These are phyloP conservation scores for Talaromyces islandicus DNA, from an alignment of 2,329 filamentous ascomycete genomes.

Conservation along the genomic window DNA sequence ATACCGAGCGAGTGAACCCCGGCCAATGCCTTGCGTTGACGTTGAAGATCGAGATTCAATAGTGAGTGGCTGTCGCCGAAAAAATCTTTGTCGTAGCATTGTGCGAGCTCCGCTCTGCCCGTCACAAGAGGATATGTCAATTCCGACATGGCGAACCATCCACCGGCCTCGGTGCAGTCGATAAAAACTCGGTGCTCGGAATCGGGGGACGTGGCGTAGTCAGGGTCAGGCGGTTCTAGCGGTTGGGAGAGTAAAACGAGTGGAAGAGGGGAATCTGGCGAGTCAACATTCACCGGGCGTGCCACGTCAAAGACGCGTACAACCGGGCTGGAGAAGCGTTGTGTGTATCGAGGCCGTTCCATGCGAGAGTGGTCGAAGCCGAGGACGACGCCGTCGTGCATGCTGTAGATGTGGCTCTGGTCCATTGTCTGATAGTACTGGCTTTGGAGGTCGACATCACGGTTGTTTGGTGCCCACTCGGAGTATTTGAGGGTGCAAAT, in stretches of 20 bases:
- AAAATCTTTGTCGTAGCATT: conserved; percentile 51
- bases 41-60: conserved; percentile 33
- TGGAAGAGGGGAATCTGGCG: conserved; percentile 57
- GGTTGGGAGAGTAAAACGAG: conserved; percentile 85
- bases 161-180: conserved; percentile 77
- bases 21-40: conserved; percentile 58
- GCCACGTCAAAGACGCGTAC: conserved; percentile 85
- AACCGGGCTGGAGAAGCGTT: conserved; percentile 69
- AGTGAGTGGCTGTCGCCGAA: conserved; percentile 31
- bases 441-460: conserved; percentile 76
- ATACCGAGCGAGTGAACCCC: conserved; percentile 63
- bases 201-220: conserved; percentile 27
- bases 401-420: conserved; percentile 80
- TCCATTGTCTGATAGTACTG: conserved; percentile 79
- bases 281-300: conserved; percentile 61
- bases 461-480: conserved; percentile 91
- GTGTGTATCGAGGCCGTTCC: conserved; percentile 56
- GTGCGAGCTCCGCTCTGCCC: conserved; percentile 55
- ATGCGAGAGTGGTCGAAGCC: conserved; percentile 64
- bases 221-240: conserved; percentile 51
- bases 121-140: conserved; percentile 78
- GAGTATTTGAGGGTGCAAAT: conserved; percentile 89
- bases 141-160: conserved; percentile 93
- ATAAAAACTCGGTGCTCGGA: conserved; percentile 65
- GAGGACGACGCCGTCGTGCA: conserved; percentile 77